Evolutionary conservation across 2,329 filamentous ascomycete species (phyloP).

Genomic region (Fusarium hostae): DNA sequence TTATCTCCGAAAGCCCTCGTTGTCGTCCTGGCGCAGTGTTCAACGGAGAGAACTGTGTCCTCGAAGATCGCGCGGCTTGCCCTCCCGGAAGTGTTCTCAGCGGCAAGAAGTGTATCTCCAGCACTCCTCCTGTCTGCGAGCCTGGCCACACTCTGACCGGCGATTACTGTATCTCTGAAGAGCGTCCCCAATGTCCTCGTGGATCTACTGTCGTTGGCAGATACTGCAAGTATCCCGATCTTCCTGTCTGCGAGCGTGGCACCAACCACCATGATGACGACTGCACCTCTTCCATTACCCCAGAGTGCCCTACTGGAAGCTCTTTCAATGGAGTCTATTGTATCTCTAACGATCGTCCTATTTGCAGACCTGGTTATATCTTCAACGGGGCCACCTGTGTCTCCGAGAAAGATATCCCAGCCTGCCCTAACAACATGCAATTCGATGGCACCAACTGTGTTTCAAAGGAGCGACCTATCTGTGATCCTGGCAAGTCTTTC

Average conservation of each 20-base stretch:
- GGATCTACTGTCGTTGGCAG: not conserved
- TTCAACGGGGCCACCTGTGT: conserved; percentile 1
- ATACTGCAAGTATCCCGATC: conserved; percentile 13
- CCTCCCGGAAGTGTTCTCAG: conserved; percentile 1
- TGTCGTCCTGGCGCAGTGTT: not conserved
- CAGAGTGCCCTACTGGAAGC: not conserved
- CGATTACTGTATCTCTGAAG: not conserved
- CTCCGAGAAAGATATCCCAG: not conserved
- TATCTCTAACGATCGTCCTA: not conserved
- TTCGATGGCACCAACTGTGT: conserved; percentile 15
- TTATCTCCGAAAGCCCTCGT: not conserved
- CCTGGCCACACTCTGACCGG: not conserved
- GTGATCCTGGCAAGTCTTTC: not conserved
- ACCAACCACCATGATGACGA: conserved; percentile 1
- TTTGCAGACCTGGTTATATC: not conserved
- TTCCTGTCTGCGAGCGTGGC: conserved; percentile 3
- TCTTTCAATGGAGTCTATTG: conserved; percentile 2
- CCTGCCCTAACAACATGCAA: not conserved
- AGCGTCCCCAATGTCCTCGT: not conserved
- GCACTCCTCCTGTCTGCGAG: not conserved
- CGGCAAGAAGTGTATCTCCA: conserved; percentile 11
- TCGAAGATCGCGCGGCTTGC: not conserved
- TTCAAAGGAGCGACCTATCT: not conserved
- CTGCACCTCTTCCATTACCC: not conserved
- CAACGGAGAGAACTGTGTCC: conserved; percentile 2